These are phyloP conservation scores for Zanthoxylum bungeanum DNA, from an alignment of 345 rosid species.

Conservation along the genomic window DNA sequence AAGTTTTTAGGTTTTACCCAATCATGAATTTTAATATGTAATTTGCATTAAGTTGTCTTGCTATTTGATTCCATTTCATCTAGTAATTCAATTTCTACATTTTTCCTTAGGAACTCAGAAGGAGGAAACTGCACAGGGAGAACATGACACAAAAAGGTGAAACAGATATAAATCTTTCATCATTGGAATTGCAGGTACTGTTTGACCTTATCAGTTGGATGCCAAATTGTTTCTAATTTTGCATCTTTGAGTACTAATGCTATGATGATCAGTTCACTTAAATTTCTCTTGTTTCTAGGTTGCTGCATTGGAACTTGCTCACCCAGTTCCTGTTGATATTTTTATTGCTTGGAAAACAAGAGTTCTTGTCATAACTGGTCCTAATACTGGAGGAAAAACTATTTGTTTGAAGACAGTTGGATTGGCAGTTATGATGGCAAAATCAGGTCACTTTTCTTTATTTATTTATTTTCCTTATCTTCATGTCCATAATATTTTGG, in stretches of 20 bases:
- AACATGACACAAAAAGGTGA: constrained; percentile 19
- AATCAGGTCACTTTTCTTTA: constrained; percentile 55
- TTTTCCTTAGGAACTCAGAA: constrained; percentile 36
- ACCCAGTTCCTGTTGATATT: constrained; percentile 79
- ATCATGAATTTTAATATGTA: not conserved
- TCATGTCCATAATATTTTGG: not conserved
- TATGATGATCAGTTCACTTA: not conserved
- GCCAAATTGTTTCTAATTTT: not conserved
- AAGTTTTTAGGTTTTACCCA: not conserved
- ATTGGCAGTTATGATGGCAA: constrained; percentile 95
- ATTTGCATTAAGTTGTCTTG: not conserved
- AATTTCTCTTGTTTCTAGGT: constrained; percentile 39
- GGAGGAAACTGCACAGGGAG: constrained; percentile 37
- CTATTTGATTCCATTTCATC: constrained; percentile 9
- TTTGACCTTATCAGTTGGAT: constrained; percentile 5
- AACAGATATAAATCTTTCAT: constrained; percentile 27
- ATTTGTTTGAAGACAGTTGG: constrained; percentile 89
- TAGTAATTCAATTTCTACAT: not conserved
- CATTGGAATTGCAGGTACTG: constrained; percentile 33
- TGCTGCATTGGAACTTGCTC: constrained; percentile 42
- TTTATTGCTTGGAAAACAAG: constrained; percentile 57
- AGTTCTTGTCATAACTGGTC: constrained; percentile 86
- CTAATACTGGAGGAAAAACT: constrained; percentile 98
- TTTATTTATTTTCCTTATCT: not conserved
- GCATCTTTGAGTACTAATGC: too few relatives aligned